Evolutionary conservation across 1,139 yeast species (phyloP).

Genomic region (Arxiozyma slooffiae): DNA sequence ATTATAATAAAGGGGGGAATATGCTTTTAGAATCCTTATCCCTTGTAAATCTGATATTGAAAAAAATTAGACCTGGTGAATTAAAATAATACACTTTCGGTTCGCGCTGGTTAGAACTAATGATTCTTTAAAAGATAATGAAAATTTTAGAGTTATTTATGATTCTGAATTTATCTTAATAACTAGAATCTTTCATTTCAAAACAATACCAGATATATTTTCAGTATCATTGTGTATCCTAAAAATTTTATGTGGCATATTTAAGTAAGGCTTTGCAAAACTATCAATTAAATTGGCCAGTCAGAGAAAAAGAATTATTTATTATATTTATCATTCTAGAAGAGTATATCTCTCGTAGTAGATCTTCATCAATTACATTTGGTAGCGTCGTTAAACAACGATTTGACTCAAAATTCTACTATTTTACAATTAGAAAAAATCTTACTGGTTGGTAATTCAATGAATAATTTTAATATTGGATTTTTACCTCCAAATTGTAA

Average conservation of each 20-base stretch:
- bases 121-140: conserved; percentile 16
- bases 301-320: no score
- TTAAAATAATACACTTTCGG: conserved; percentile 30
- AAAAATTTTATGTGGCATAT: conserved; percentile 15
- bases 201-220: conserved; percentile 13
- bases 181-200: conserved; percentile 21
- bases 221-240: conserved; percentile 29
- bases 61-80: conserved; percentile 25
- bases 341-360: no score
- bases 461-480: background rate
- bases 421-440: conserved; percentile 2
- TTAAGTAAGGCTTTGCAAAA: no score
- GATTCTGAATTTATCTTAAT: conserved; percentile 26
- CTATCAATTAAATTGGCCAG: no score
- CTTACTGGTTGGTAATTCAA: background rate
- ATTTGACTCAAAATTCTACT: conserved; percentile 4
- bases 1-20: conserved; percentile 4
- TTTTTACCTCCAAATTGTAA: conserved; percentile 14
- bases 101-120: conserved; percentile 26
- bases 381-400: no score
- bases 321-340: no score
- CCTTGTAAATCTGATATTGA: conserved; percentile 17
- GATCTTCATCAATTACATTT: no score
- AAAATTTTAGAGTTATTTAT: conserved; percentile 26
- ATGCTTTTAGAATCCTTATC: conserved; percentile 28